Base-by-base conservation (phyloP, 306 rosid species). In the Cucurbita pepo region DNA sequence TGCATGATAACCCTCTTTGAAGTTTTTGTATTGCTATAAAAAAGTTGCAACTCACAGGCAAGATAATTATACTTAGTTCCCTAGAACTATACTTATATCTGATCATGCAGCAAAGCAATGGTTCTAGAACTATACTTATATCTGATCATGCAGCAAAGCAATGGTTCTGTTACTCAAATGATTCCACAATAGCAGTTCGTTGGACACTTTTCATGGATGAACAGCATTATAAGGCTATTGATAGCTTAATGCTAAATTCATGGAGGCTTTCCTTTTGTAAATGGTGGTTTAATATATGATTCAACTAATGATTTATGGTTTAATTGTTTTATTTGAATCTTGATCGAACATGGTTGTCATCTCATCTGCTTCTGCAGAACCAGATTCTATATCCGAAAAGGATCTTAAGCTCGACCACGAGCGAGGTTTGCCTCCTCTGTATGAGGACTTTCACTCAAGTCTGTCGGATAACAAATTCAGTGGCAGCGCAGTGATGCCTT, bases 401-500 rank as follows among this genome's bases (percentile, higher is more conserved):
- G 82, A 80, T 75, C 75, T 75, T 41, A 81, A 73, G 79, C 76
- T 75, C 43, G 78, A 73, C 70, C 59, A 44, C 69, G 78, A 79
- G 21, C 77, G 21, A 73, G 71, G 60, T 50, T 75, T 83, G 67
- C 85, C 88, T 36, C 78, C 84, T 34, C 84, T 83, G 55, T 73
- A 86, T 21, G 79, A 80, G 69, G 76, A 86, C 55, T 73, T 82
- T 52, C 79, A 55, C 67, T 73, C 83, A 66, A 45, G 44, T 56
- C 76, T 67, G 50, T 60, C 78, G 4, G 76, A 41, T 22, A 76
- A 85, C 52, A 15, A 63, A 77, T 75, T 51, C 45, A 47, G 80
- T 52, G 15, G 71, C 79, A 88, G 91, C 70, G 96, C 88, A 30
- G 96, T 88, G 70, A 79, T 90, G 71, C 91, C 91, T 77, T 88